phyloP scores from a whole-genome alignment of 169 alveolate genomes.

The Fabrea salina region DNA sequence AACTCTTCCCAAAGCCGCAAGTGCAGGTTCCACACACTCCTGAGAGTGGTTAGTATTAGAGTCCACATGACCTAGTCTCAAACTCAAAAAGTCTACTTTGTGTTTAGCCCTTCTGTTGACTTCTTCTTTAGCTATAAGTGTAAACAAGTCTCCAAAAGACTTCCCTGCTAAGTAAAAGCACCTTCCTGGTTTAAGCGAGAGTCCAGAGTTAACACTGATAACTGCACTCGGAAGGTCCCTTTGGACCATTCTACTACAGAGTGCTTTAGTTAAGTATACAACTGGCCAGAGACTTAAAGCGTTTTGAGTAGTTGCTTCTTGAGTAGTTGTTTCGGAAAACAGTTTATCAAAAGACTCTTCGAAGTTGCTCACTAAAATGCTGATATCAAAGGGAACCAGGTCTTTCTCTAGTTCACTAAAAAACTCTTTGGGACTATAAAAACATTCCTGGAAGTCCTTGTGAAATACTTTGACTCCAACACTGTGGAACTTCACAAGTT shows the following conservation, averaged over 20 bases:
- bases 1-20: not conserved
- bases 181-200: too few relatives aligned
- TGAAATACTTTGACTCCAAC: not conserved
- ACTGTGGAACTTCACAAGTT: not conserved
- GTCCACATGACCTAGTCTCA: constrained; percentile 11
- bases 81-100: not conserved
- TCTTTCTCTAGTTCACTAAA: not conserved
- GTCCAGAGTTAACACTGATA: too few relatives aligned
- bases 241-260: not conserved
- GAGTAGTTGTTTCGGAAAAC: not conserved
- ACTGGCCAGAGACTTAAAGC: constrained; percentile 12
- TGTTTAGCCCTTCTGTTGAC: too few relatives aligned
- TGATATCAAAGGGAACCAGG: not conserved
- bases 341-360: constrained; percentile 10
- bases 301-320: not conserved
- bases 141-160: too few relatives aligned
- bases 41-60: not conserved
- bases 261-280: too few relatives aligned
- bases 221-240: too few relatives aligned
- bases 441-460: not conserved
- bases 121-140: too few relatives aligned
- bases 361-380: constrained; percentile 28
- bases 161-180: too few relatives aligned
- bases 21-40: not conserved
- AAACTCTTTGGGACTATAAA: not conserved